A percentile compares a stretch with the other conserved stretches of the same genome.
phyloP scores from a whole-genome alignment of 495 filamentous ascomycete genomes.

The Lophium mytilinum region DNA sequence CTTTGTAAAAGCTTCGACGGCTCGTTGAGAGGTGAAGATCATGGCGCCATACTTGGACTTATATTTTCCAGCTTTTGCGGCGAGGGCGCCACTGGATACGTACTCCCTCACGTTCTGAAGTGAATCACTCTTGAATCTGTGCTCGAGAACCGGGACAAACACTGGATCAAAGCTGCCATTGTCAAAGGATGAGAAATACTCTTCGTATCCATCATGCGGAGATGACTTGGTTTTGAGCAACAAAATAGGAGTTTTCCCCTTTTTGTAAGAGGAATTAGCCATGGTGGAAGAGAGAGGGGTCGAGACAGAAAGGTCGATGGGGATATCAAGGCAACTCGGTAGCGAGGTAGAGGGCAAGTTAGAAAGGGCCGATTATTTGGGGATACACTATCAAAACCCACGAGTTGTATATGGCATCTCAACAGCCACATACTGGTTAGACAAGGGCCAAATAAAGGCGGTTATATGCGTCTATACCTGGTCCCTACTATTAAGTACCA shows the following conservation, averaged over 20 bases:
- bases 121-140: constrained; percentile 48
- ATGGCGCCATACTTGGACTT: constrained; percentile 62
- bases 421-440: no score
- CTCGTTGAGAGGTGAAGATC: constrained; percentile 89
- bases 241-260: constrained; percentile 48
- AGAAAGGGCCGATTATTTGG: no score
- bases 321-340: no score
- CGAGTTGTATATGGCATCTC: no score
- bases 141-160: constrained; percentile 81
- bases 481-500: no score
- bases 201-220: constrained; percentile 71
- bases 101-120: constrained; percentile 38
- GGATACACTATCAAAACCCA: no score
- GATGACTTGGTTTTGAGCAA: constrained; percentile 81
- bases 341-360: no score
- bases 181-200: constrained; percentile 51
- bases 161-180: constrained; percentile 47
- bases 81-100: constrained; percentile 31
- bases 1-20: constrained; percentile 74
- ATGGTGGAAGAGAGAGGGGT: constrained; percentile 2
- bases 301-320: not conserved
- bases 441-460: no score
- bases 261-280: not conserved
- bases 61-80: not conserved
- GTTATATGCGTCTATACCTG: no score